Evolutionary conservation across 805 yeast genomes (phyloP).

Genomic region (Starmerella geochares): DNA sequence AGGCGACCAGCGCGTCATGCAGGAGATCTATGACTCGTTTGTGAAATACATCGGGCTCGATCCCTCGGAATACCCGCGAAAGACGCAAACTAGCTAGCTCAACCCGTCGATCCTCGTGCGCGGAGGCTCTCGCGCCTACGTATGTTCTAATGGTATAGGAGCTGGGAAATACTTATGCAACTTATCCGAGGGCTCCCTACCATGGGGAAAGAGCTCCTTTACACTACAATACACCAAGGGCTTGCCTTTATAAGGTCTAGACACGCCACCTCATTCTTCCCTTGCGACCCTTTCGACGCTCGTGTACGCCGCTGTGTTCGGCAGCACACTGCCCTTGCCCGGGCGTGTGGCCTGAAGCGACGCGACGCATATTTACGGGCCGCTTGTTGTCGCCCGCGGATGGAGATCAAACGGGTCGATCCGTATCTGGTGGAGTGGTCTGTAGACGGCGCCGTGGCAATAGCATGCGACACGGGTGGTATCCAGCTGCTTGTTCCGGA

Average conservation of each 20-base stretch:
- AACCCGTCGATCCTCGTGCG: too few relatives aligned
- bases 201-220: too few relatives aligned
- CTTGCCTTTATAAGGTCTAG: too few relatives aligned
- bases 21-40: constrained; percentile 22
- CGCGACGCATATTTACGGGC: not conserved
- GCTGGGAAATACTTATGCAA: too few relatives aligned
- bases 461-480: constrained; percentile 16
- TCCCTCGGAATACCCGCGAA: constrained; percentile 17
- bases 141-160: too few relatives aligned
- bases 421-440: constrained; percentile 19
- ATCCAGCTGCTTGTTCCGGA: constrained; percentile 11
- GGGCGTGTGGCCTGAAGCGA: too few relatives aligned
- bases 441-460: constrained; percentile 15
- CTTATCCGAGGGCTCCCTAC: too few relatives aligned
- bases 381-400: not conserved
- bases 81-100: not conserved
- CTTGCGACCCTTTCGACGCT: too few relatives aligned
- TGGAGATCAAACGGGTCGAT: constrained; percentile 20
- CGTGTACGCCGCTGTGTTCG: too few relatives aligned
- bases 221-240: too few relatives aligned
- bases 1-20: constrained; percentile 17
- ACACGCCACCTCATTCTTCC: too few relatives aligned
- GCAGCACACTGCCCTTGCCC: constrained; percentile 6
- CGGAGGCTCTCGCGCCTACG: too few relatives aligned
- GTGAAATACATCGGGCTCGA: constrained; percentile 17